Percentiles rank a stretch among this genome's conserved stretches.
Conservation (phyloP, 306 rosid genomes). For the Dryas drummondii region DNA sequence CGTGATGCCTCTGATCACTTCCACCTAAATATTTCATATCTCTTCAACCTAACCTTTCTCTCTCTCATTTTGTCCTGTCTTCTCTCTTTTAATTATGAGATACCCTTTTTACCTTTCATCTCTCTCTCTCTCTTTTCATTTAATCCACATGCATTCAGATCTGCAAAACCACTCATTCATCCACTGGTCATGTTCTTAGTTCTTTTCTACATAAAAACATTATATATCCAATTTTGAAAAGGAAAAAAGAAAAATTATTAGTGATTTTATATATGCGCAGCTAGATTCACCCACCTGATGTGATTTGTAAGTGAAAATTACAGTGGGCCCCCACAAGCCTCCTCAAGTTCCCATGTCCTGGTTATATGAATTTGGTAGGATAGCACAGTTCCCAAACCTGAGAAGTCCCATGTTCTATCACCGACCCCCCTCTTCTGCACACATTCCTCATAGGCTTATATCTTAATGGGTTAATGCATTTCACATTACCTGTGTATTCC, state of each 20-base stretch:
- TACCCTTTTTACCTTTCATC: background rate
- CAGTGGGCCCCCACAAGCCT: background rate
- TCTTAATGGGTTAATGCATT: background rate
- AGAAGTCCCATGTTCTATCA: slow-evolving; percentile 49
- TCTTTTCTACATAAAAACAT: background rate
- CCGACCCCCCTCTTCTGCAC: slow-evolving; percentile 38
- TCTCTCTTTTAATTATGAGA: slow-evolving; percentile 3
- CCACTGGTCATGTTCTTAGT: no score
- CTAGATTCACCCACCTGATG: background rate
- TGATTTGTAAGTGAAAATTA: background rate
- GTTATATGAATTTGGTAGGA: slow-evolving; percentile 32
- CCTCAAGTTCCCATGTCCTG: slow-evolving; percentile 34
- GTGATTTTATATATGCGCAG: no score
- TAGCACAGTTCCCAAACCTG: slow-evolving; percentile 40
- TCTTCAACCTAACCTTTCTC: slow-evolving; percentile 17
- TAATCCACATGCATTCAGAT: slow-evolving; percentile 53
- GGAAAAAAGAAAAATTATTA: no score
- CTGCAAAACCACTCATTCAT: slow-evolving; percentile 3
- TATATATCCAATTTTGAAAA: no score
- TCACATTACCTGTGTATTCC: background rate
- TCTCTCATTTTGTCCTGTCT: slow-evolving; percentile 13
- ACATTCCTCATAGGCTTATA: slow-evolving; percentile 37
- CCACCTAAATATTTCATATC: slow-evolving; percentile 9
- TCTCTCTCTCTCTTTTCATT: slow-evolving; percentile 4
- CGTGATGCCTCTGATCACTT: slow-evolving; percentile 6